Conservation (phyloP, 2,329 filamentous ascomycete genomes). For the Colletotrichum gloeosporioides region DNA sequence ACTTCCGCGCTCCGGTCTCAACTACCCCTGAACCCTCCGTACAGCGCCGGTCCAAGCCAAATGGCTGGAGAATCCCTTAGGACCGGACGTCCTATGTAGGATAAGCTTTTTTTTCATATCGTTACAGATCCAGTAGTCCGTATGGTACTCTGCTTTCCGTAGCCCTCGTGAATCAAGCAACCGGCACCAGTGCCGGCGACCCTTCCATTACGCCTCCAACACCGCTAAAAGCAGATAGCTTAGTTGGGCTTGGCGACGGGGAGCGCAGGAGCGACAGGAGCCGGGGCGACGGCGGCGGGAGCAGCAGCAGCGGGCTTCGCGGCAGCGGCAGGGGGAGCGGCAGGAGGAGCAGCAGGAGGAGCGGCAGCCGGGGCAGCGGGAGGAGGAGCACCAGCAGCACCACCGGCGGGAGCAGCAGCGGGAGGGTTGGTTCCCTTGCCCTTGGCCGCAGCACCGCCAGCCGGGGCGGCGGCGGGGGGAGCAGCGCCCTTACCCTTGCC, state of each 20-base stretch:
- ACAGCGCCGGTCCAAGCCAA: neutral
- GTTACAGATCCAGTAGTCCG: neutral
- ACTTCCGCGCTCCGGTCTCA: neutral
- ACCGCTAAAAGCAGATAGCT: neutral
- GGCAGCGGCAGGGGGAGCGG: neutral
- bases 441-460: slow-evolving; percentile 7
- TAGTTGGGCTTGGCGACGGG: slow-evolving; percentile 7
- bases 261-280: slow-evolving; percentile 6
- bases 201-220: neutral
- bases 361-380: neutral
- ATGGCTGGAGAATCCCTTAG: neutral
- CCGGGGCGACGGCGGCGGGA: slow-evolving; percentile 2
- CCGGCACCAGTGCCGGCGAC: slow-evolving; percentile 7
- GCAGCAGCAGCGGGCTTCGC: neutral
- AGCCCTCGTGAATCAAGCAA: neutral
- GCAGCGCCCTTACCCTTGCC: slow-evolving; percentile 8
- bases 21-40: neutral
- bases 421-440: slow-evolving; percentile 1
- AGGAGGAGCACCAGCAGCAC: neutral
- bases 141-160: neutral
- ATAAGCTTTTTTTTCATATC: neutral
- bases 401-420: neutral
- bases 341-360: neutral
- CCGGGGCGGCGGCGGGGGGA: neutral
- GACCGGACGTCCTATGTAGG: neutral